Base-by-base conservation (phyloP, 768 basidiomycete genomes). In the Boletus huronensis region DNA sequence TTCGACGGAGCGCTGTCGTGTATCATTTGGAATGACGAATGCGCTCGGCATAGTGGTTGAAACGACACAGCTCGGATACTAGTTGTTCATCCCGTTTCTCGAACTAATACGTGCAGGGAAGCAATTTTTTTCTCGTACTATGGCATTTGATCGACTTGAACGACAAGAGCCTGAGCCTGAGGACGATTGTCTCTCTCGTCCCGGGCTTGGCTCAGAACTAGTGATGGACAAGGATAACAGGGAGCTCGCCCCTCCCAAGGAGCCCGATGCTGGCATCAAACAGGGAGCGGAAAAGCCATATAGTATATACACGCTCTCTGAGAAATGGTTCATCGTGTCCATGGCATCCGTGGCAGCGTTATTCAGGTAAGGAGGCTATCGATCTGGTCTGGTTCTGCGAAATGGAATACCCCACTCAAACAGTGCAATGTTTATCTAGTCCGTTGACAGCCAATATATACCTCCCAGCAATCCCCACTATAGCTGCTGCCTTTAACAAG, bases 391-490 rank as follows among this genome's bases (percentile, higher is more conserved):
- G 6, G 23, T 23, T 38, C 7, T 44, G 43, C 25, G 14, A 38
- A 14, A 21, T 34, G 17, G 26, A 39, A 26, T 19, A 17, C 50
- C 26, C n/a, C 34, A 19, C 39, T 54, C 34, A 50, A 31, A 8
- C 16, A 13, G 16, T 31, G 39, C n/a, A 13, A 45, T 39, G 5
- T 39, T 35, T 23, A 31, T 23, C 44, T 41, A 87, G 85, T 62
- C 87, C 87, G 0, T 71, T 90, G 11, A 87, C 88, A 2, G 78
- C 87, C 3, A 90, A 84, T 53, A 86, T 91, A 53, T 92, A 90
- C 65, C 82, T 90, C 44, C 89, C 90, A 6, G 88, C 84, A 13
- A 85, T 94, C 38, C 91, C 90, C 1, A 75, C 79, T 0, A 71
- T 93, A 23, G 77, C 84, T 1, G 57, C 56, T 2, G 79, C 72